These are phyloP conservation scores for Perilla frutescens DNA, from an alignment of 257 asterid species.

Conservation along the genomic window DNA sequence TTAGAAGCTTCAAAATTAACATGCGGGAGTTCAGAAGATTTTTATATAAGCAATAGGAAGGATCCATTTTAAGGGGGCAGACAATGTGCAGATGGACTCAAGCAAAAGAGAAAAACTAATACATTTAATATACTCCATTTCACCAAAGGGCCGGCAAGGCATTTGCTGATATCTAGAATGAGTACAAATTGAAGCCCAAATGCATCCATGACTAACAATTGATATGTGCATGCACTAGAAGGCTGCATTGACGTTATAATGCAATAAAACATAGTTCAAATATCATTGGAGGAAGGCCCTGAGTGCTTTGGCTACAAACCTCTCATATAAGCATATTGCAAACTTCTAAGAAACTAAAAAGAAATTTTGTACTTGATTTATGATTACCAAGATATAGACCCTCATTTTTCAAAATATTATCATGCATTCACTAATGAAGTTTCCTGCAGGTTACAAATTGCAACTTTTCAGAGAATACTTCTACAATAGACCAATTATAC, in stretches of 20 bases:
- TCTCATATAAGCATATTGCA: constrained; percentile 18
- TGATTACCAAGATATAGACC: not conserved
- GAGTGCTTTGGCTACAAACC: constrained; percentile 1
- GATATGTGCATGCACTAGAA: not conserved
- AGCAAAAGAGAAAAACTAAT: not conserved
- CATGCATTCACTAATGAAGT: not conserved
- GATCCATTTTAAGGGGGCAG: not conserved
- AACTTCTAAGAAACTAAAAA: not conserved
- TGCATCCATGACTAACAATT: not conserved
- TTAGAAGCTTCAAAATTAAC: not conserved
- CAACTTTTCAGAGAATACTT: not conserved
- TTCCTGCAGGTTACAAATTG: not conserved
- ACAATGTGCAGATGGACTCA: not conserved
- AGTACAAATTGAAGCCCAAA: not conserved
- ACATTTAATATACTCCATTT: constrained; percentile 12
- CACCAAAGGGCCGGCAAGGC: not conserved
- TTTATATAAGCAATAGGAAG: not conserved
- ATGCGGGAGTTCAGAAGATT: not conserved
- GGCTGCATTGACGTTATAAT: not conserved
- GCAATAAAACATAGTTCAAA: not conserved
- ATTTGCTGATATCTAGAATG: not conserved
- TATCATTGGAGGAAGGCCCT: not conserved
- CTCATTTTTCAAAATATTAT: not conserved
- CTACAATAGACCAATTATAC: constrained; percentile 2
- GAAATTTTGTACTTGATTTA: not conserved